Evolutionary conservation across 73 alveolate genomes (phyloP).

Genomic region (Strombidium stylifer): DNA sequence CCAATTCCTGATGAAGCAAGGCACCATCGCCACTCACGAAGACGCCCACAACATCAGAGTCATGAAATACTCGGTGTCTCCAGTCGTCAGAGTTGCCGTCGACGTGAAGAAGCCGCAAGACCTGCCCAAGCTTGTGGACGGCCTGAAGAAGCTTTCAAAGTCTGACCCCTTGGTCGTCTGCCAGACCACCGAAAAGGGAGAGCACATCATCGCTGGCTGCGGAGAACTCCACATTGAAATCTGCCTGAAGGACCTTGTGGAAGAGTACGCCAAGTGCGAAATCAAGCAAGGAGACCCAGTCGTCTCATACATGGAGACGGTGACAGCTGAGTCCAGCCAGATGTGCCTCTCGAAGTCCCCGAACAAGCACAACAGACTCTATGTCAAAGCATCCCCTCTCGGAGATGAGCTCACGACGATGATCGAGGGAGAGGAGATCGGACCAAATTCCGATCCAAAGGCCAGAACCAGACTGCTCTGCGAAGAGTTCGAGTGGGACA

Average conservation of each 20-base stretch:
- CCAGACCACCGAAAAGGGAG: slow-evolving; percentile 93
- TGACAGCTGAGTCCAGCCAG: slow-evolving; percentile 71
- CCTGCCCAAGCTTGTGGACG: slow-evolving; percentile 97
- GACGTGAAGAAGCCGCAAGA: slow-evolving; percentile 97
- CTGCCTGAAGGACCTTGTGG: slow-evolving; percentile 95
- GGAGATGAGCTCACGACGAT: slow-evolving; percentile 88
- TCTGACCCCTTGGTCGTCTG: slow-evolving; percentile 96
- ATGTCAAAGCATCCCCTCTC: slow-evolving; percentile 88
- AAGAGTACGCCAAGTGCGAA: slow-evolving; percentile 95
- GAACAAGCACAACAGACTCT: slow-evolving; percentile 98
- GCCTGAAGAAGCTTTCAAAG: slow-evolving; percentile 96
- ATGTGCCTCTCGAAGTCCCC: slow-evolving; percentile 98
- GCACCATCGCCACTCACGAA: slow-evolving; percentile 96
- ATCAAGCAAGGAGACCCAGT: slow-evolving; percentile 96
- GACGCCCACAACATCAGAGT: slow-evolving; percentile 94
- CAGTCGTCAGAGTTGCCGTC: slow-evolving; percentile 99
- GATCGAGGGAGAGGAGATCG: slow-evolving; percentile 78
- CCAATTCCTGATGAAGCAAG: slow-evolving; percentile 92
- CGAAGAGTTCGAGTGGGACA: slow-evolving; percentile 94
- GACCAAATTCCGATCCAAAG: slow-evolving; percentile 90
- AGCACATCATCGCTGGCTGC: slow-evolving; percentile 98
- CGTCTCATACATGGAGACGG: slow-evolving; percentile 99
- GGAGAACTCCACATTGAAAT: slow-evolving; percentile 98
- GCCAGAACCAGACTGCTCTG: slow-evolving; percentile 84
- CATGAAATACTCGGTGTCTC: slow-evolving; percentile 99